Conservation (phyloP, 306 rosid species). For the Cucurbita moschata region DNA sequence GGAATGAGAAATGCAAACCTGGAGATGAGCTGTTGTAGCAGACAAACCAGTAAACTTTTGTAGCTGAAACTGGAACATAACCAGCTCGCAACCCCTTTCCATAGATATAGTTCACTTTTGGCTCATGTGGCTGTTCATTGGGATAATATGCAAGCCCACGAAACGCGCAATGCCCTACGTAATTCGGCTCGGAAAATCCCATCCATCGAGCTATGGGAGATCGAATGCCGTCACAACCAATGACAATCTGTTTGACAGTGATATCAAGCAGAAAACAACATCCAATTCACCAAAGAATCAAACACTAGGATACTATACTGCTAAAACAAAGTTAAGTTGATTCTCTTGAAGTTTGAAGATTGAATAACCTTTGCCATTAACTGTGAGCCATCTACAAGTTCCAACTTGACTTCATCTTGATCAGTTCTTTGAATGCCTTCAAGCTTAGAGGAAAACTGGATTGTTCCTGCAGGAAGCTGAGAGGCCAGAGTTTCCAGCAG, state of each 20-base stretch:
- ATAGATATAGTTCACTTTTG: constrained; percentile 51
- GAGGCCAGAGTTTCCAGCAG: constrained; percentile 67
- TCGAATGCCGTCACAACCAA: constrained; percentile 81
- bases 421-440: constrained; percentile 31
- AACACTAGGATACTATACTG: neutral
- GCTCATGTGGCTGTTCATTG: constrained; percentile 48
- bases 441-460: constrained; percentile 59
- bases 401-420: constrained; percentile 39
- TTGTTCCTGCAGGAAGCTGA: constrained; percentile 35
- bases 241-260: constrained; percentile 40
- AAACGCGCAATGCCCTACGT: constrained; percentile 56
- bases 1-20: constrained; percentile 24
- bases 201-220: constrained; percentile 81
- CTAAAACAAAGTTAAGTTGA: neutral
- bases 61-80: constrained; percentile 67
- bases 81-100: constrained; percentile 80
- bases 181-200: constrained; percentile 65
- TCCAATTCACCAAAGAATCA: neutral
- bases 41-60: constrained; percentile 89
- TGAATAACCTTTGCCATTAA: constrained; percentile 50
- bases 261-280: neutral
- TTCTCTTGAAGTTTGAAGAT: neutral
- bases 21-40: constrained; percentile 68
- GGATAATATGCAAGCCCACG: constrained; percentile 65
- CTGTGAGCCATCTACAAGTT: constrained; percentile 53